Evolutionary conservation across 2,329 filamentous ascomycete genomes (phyloP).

Genomic region (Lasiodiplodia gonubiensis): DNA sequence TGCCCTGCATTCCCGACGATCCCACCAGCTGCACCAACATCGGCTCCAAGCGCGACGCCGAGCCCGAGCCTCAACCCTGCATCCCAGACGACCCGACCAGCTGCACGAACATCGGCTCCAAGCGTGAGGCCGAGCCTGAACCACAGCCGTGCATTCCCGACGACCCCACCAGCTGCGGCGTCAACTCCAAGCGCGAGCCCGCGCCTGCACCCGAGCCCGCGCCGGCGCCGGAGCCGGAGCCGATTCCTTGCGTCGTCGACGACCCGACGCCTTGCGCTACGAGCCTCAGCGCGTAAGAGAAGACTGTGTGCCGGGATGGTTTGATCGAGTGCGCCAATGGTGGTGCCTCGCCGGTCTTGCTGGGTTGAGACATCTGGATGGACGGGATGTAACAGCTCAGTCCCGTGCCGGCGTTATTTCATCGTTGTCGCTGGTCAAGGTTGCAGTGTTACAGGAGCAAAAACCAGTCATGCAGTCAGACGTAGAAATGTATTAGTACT

Average conservation of each 20-base stretch:
- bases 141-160: background rate
- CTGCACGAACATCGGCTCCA: background rate
- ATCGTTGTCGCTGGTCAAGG: too few species aligned
- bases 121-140: background rate
- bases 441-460: too few species aligned
- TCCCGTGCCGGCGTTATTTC: too few species aligned
- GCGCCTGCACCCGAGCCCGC: background rate
- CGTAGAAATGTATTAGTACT: too few species aligned
- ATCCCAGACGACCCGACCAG: background rate
- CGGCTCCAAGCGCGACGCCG: background rate
- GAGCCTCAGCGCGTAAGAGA: too few species aligned
- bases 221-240: background rate
- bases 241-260: background rate
- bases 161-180: background rate
- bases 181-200: background rate
- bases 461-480: too few species aligned
- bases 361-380: too few species aligned
- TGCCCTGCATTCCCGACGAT: background rate
- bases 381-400: too few species aligned
- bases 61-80: background rate
- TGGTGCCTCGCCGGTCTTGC: too few species aligned
- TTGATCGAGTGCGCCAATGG: too few species aligned
- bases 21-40: background rate
- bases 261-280: background rate
- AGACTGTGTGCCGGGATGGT: too few species aligned